A percentile compares a stretch with the other conserved stretches of the same genome.
Conservation (phyloP, 225 moss, liverwort and hornwort species). For the Polytrichum formosum region DNA sequence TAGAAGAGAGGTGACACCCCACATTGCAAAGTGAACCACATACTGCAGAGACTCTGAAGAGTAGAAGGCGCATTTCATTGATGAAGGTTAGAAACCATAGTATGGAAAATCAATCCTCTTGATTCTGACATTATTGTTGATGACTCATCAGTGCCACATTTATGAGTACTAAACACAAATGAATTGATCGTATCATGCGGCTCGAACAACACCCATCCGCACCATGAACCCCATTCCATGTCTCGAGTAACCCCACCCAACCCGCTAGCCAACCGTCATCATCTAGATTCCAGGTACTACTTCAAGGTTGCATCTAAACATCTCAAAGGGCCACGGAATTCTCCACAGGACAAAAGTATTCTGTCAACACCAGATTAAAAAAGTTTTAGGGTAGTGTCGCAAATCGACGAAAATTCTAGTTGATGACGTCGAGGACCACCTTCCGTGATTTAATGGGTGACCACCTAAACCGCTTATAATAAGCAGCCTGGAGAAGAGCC, state of each 20-base stretch:
- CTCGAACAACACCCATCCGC: not conserved
- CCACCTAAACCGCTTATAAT: conserved; percentile 90
- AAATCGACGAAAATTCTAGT: conserved; percentile 33
- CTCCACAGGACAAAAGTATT: not conserved
- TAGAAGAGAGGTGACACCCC: no score
- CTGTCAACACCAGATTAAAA: no score
- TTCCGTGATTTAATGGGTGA: conserved; percentile 82
- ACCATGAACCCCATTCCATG: not conserved
- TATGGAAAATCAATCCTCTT: not conserved
- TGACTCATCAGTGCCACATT: not conserved
- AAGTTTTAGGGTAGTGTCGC: not conserved
- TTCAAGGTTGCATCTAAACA: not conserved
- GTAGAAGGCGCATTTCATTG: not conserved
- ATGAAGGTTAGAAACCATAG: not conserved
- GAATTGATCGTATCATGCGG: not conserved
- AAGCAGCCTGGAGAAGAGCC: conserved; percentile 61
- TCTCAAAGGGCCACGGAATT: not conserved
- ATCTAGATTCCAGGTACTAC: conserved; percentile 1
- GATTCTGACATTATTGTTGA: conserved; percentile 10
- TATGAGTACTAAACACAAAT: conserved; percentile 5
- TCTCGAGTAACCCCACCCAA: not conserved
- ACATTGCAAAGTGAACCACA: no score
- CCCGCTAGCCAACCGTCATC: not conserved
- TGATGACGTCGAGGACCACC: conserved; percentile 63
- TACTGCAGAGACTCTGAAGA: not conserved